phyloP scores from a whole-genome alignment of 129 eudicot genomes.

The Helichrysum umbraculigerum region DNA sequence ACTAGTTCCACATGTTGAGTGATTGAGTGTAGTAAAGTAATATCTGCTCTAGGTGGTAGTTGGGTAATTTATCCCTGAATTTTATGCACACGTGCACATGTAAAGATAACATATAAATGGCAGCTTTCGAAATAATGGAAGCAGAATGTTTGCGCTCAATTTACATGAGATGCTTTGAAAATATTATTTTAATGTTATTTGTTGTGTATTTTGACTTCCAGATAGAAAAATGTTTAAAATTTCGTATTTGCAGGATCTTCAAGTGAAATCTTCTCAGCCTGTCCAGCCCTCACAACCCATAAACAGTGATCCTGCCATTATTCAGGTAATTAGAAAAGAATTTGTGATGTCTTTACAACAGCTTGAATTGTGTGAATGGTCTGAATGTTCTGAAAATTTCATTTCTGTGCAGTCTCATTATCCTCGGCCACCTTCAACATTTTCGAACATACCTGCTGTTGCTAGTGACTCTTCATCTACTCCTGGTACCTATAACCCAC shows the following conservation, averaged over 20 bases:
- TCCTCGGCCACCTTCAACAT: slow-evolving; percentile 68
- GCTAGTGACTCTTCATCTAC: slow-evolving; percentile 39
- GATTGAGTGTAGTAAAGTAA: not conserved
- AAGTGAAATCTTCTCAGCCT: slow-evolving; percentile 68
- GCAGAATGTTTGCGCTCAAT: not conserved
- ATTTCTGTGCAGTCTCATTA: slow-evolving; percentile 73
- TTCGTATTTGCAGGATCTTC: slow-evolving; percentile 54
- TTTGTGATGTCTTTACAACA: not conserved
- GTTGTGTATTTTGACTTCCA: slow-evolving; percentile 3
- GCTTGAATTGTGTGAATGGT: not conserved
- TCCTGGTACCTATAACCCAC: slow-evolving; percentile 47
- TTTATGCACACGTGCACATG: not conserved
- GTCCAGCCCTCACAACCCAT: slow-evolving; percentile 43
- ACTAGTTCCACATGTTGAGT: not conserved
- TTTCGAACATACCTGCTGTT: slow-evolving; percentile 50
- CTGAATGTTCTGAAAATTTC: not conserved
- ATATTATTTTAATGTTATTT: not conserved
- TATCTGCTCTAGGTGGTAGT: not conserved
- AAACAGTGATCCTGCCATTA: slow-evolving; percentile 67
- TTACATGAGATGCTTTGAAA: not conserved
- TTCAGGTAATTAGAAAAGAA: slow-evolving; percentile 44
- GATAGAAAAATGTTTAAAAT: slow-evolving; percentile 9
- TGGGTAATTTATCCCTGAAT: not conserved
- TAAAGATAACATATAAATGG: not conserved
- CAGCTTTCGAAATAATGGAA: not conserved